Base-by-base conservation (phyloP, 2,329 filamentous ascomycete genomes). In the Exophiala viscosa region DNA sequence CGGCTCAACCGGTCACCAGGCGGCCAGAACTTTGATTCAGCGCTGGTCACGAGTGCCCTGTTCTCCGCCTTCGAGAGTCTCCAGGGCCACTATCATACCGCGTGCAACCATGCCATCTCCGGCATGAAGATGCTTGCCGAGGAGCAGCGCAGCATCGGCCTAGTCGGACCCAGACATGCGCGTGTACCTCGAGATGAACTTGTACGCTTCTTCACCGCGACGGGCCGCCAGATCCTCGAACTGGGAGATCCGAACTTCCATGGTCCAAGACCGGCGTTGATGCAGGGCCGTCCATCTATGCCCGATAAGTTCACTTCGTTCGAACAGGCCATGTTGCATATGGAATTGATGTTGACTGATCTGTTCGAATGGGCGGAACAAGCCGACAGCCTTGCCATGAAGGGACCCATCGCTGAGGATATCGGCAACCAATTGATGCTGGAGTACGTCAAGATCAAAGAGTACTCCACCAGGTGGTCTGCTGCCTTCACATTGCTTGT, bases 61-160 rank as follows among this genome's bases (percentile, higher is more conserved):
- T 79, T 81, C 55, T 75, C 77, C 18, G 78, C 77, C 58, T 73
- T 81, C 44, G 79, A 81, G 63, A 78, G 78, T 59, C 68, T 82
- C 53, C 76, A 76, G 32, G 74, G 76, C 34, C 74, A 80, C 52
- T 73, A 75, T 39, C 62, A 65, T 4, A 71, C 72, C 8, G 75
- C 77, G 1, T 63, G 72, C 15, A 61, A 63, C 8, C 72, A 75
- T 59, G 62, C 66, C 10, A 60, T 60, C 6, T 61, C 62, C 18
- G 67, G 67, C 3, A 51, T 67, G 8, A 64, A 64, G 31, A 68
- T 70, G 20, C 54, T 60, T n/a, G 52, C 51, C n/a, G 55, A 59
- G 40, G 39, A 50, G 23, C 48, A 57, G 33, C 18, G 32, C 28
- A 60, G 34, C 3, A 33, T 31, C 33, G 33, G 15, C 11, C 31